A percentile compares a stretch with the other conserved stretches of the same genome.
These are phyloP conservation scores for Pleurotus sapidus DNA, from an alignment of 768 basidiomycete genomes.

Conservation along the genomic window DNA sequence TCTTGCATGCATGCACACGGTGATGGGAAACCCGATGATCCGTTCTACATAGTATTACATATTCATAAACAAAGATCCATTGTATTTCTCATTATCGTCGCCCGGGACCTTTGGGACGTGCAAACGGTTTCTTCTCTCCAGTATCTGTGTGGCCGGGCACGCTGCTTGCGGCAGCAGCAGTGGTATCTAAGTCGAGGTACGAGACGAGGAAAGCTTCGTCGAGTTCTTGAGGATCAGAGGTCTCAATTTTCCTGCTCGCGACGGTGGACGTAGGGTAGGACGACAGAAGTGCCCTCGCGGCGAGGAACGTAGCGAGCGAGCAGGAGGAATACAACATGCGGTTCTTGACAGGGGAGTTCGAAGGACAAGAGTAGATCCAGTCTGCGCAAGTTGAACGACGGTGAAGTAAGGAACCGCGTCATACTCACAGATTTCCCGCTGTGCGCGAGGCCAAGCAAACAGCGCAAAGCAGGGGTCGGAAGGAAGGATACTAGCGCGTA, in stretches of 20 bases:
- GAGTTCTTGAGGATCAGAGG: constrained; percentile 75
- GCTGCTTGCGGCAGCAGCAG: constrained; percentile 2
- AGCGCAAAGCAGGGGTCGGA: constrained; percentile 68
- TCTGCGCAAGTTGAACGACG: constrained; percentile 36
- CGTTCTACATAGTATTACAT: background rate
- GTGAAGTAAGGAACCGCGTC: background rate
- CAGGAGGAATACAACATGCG: constrained; percentile 90
- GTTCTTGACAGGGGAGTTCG: constrained; percentile 73
- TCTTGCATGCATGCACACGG: background rate
- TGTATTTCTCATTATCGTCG: constrained; percentile 38
- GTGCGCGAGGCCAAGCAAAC: constrained; percentile 60
- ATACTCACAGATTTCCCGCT: constrained; percentile 59
- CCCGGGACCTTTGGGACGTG: constrained; percentile 66
- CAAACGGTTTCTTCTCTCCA: constrained; percentile 50
- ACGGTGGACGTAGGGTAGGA: constrained; percentile 37
- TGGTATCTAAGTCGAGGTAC: constrained; percentile 46
- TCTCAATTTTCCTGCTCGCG: constrained; percentile 71
- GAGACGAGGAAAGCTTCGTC: constrained; percentile 57
- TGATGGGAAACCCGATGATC: background rate
- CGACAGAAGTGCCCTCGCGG: constrained; percentile 50
- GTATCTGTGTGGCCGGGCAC: constrained; percentile 8
- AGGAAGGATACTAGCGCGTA: constrained; percentile 48
- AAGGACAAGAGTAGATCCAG: constrained; percentile 92
- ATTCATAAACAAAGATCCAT: background rate
- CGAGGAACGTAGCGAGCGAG: constrained; percentile 50